Conservation (phyloP, 306 rosid genomes). For the Rosa rugosa region DNA sequence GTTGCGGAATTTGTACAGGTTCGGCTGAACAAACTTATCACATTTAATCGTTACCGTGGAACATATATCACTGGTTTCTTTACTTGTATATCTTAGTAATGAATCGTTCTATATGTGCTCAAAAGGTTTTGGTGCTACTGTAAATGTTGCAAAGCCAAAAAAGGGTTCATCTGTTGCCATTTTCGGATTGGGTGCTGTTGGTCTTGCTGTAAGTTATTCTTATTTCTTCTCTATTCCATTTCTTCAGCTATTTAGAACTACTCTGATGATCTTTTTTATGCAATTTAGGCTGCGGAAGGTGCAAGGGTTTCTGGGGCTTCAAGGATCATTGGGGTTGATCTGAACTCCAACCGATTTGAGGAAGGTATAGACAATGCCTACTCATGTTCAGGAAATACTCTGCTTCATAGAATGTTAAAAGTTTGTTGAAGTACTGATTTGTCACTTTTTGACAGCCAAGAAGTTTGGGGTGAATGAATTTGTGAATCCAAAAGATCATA, state of each 20-base stretch:
- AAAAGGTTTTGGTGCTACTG: slow-evolving; percentile 80
- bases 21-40: neutral
- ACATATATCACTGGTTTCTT: neutral
- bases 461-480: slow-evolving; percentile 81
- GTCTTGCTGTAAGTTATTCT: slow-evolving; percentile 71
- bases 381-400: neutral
- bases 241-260: neutral
- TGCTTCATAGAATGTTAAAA: neutral
- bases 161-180: slow-evolving; percentile 82
- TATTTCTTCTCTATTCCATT: neutral
- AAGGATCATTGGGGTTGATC: slow-evolving; percentile 80
- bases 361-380: slow-evolving; percentile 40
- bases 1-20: slow-evolving; percentile 96
- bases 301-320: slow-evolving; percentile 80
- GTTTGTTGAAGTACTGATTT: neutral
- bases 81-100: neutral
- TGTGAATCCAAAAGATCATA: slow-evolving; percentile 84
- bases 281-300: slow-evolving; percentile 76
- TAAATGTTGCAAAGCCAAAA: slow-evolving; percentile 86
- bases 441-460: slow-evolving; percentile 55
- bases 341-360: slow-evolving; percentile 67
- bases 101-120: neutral
- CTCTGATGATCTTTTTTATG: neutral
- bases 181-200: slow-evolving; percentile 93
- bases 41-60: neutral